phyloP scores from a whole-genome alignment of 345 rosid genomes.

The Boechera stricta region DNA sequence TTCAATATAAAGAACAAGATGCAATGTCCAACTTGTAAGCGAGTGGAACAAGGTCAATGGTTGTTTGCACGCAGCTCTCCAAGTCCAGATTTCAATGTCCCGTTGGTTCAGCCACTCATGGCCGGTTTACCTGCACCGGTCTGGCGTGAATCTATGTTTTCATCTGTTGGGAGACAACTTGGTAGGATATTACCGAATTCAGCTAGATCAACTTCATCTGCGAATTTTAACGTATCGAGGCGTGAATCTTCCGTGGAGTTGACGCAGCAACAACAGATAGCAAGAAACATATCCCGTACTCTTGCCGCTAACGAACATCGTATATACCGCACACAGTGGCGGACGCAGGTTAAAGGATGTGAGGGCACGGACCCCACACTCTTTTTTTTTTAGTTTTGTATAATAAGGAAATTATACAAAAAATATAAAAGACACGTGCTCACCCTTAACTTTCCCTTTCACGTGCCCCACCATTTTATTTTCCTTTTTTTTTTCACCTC shows the following conservation, averaged over 20 bases:
- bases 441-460: too few species aligned
- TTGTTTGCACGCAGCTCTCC: neutral
- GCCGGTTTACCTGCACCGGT: neutral
- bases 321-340: neutral
- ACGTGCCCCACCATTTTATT: too few species aligned
- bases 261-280: neutral
- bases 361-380: too few species aligned
- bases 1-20: neutral
- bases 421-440: too few species aligned
- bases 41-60: slow-evolving; percentile 9
- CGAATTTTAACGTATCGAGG: neutral
- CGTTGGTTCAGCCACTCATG: neutral
- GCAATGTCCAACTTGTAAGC: slow-evolving; percentile 15
- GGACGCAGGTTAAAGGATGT: too few species aligned
- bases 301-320: neutral
- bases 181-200: neutral
- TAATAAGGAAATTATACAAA: too few species aligned
- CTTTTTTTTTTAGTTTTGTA: too few species aligned
- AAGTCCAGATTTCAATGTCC: neutral
- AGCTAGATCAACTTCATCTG: neutral
- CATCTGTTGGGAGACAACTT: neutral
- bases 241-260: neutral
- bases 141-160: neutral
- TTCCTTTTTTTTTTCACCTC: too few species aligned
- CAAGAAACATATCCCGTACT: neutral